Conservation (phyloP, 1,284 basidiomycete genomes). For the Erythrobasidium hasegawianum region DNA sequence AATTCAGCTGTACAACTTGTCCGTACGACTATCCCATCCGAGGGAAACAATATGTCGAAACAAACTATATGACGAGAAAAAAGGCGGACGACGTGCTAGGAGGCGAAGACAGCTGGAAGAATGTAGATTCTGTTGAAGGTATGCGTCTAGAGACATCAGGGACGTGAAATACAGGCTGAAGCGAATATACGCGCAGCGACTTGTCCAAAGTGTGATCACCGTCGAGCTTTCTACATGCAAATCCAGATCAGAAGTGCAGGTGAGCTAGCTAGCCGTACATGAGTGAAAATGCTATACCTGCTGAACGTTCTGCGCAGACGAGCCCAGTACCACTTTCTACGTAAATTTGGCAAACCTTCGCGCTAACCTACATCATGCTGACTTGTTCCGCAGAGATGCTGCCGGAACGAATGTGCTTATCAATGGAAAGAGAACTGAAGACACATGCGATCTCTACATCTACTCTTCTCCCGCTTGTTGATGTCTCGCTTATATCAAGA, state of each 20-base stretch:
- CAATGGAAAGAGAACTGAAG: constrained; percentile 48
- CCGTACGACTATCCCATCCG: constrained; percentile 92
- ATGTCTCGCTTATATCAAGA: too few species aligned
- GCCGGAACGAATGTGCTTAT: constrained; percentile 44
- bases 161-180: too few species aligned
- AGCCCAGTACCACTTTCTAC: constrained; percentile 92
- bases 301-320: constrained; percentile 57
- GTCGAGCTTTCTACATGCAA: constrained; percentile 89
- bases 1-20: constrained; percentile 74
- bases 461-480: too few species aligned
- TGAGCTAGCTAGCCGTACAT: constrained; percentile 37
- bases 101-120: constrained; percentile 89
- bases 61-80: constrained; percentile 77
- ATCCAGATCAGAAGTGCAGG: constrained; percentile 87
- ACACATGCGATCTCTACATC: too few species aligned
- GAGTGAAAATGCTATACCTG: not conserved
- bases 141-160: too few species aligned
- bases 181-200: too few species aligned
- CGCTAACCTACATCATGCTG: not conserved
- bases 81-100: constrained; percentile 90
- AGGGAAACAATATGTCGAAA: constrained; percentile 71
- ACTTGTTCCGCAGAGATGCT: constrained; percentile 35
- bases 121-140: constrained; percentile 66
- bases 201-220: constrained; percentile 64
- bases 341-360: not conserved